phyloP scores from a whole-genome alignment of 306 rosid species.

The Hippophae rhamnoides region DNA sequence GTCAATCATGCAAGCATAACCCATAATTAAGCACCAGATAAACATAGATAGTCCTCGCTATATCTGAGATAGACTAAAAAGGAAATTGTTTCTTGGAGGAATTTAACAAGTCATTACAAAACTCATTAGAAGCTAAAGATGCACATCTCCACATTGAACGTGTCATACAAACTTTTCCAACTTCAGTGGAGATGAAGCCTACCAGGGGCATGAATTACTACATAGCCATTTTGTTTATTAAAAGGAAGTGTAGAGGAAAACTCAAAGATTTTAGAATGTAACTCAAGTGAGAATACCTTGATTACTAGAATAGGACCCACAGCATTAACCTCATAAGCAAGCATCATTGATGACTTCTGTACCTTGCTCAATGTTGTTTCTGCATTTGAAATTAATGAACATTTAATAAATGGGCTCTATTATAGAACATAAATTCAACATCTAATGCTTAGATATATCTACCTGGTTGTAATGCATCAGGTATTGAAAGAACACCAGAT shows the following conservation, averaged over 20 bases:
- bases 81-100: not conserved
- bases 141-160: not conserved
- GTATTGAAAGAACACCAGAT: slow-evolving; percentile 84
- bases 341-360: slow-evolving; percentile 71
- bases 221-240: no score
- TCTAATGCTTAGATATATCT: slow-evolving; percentile 6
- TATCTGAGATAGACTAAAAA: not conserved
- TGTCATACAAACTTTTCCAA: not conserved
- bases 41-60: not conserved
- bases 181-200: not conserved
- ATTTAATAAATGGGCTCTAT: slow-evolving; percentile 1
- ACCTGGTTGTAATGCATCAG: slow-evolving; percentile 78
- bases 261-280: not conserved
- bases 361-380: slow-evolving; percentile 80
- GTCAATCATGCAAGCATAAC: not conserved
- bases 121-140: not conserved
- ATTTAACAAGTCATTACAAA: not conserved
- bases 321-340: slow-evolving; percentile 79
- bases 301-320: slow-evolving; percentile 85
- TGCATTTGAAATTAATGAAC: slow-evolving; percentile 34
- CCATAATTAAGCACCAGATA: not conserved
- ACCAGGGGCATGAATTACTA: not conserved
- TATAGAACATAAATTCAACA: slow-evolving; percentile 5
- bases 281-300: slow-evolving; percentile 49
- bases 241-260: not conserved